Percentiles rank a stretch among this genome's conserved stretches.
Evolutionary conservation across 345 rosid species (phyloP).

Genomic region (Lumnitzera littorea): DNA sequence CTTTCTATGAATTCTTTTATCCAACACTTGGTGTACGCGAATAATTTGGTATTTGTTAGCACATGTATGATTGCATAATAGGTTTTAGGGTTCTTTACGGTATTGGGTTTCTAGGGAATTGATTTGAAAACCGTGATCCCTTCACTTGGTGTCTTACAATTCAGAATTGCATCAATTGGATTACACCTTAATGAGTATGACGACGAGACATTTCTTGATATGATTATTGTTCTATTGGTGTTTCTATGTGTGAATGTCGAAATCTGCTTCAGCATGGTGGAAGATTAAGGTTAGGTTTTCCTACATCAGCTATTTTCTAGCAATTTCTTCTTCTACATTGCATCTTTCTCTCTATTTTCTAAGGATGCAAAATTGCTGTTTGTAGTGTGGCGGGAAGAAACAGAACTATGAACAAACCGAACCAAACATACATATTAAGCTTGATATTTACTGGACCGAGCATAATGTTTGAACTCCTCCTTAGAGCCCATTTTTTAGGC

Average conservation of each 20-base stretch:
- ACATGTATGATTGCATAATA: slow-evolving; percentile 28
- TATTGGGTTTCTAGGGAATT: slow-evolving; percentile 11
- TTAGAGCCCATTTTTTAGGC: no score
- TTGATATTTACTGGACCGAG: no score
- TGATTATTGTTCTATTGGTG: no score
- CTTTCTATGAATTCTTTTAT: slow-evolving; percentile 44
- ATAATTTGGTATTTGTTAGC: slow-evolving; percentile 24
- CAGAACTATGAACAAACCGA: no score
- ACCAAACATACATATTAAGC: no score
- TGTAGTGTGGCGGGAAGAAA: no score
- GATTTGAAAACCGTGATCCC: slow-evolving; percentile 35
- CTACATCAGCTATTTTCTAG: slow-evolving; percentile 4
- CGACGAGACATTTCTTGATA: neutral
- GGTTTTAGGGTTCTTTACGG: slow-evolving; percentile 23
- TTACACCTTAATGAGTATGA: slow-evolving; percentile 8
- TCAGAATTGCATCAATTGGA: slow-evolving; percentile 30
- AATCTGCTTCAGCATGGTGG: no score
- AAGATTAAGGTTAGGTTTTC: neutral
- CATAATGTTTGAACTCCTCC: no score
- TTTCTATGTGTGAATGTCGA: no score
- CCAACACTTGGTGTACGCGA: slow-evolving; percentile 50
- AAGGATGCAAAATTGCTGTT: no score
- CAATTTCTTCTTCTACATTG: neutral
- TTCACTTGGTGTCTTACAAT: slow-evolving; percentile 30
- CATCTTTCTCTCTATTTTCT: no score